Base-by-base conservation (phyloP, 768 basidiomycete genomes). In the Trametes punicea region DNA sequence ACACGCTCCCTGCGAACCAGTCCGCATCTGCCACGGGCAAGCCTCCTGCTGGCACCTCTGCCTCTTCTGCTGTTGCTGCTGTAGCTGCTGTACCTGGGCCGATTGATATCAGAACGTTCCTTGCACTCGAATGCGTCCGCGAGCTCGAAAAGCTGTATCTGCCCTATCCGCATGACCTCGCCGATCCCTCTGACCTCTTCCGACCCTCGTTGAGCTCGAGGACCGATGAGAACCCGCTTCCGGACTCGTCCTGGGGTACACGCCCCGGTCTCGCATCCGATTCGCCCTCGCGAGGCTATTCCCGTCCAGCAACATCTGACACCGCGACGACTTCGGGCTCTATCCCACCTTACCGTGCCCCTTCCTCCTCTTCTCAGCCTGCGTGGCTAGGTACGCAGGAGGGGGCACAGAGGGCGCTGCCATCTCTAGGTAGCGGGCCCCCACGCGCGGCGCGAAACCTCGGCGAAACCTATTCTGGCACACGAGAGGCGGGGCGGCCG, bases 61-160 rank as follows among this genome's bases (percentile, higher is more conserved):
- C 10, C 20, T 29, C 20, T 29, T 13, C 13, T 7, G 21, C 39
- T 45, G 42, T 23, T 26, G 29, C 16, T 3, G 3, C 21, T 2
- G 5, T 13, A 7, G 42, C 50, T 31, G 20, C 50, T 47, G 34
- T 53, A 23, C 25, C 46, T 6, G 51, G 30, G 20, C 4, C 40
- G 2, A 18, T 21, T 29, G 29, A 51, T 25, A 38, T 55, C 54
- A 51, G 29, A 36, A 55, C 48, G 30, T 41, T 60, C 34, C 56
- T 74, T n/a, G 68, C 74, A 26, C 58, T 79, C 57, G 71, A 71
- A 55, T 67, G 72, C 9, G 58, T 76, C 33, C 72, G 72, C 34
- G 74, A 79, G 57, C 63, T 81, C 6, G 46, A 31, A 42, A 44
- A 34, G 39, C 46, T 62, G 23, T 64, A 56, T 45, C 31, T 57